phyloP scores from a whole-genome alignment of 1,139 yeast genomes.

The Hyphopichia fennica region DNA sequence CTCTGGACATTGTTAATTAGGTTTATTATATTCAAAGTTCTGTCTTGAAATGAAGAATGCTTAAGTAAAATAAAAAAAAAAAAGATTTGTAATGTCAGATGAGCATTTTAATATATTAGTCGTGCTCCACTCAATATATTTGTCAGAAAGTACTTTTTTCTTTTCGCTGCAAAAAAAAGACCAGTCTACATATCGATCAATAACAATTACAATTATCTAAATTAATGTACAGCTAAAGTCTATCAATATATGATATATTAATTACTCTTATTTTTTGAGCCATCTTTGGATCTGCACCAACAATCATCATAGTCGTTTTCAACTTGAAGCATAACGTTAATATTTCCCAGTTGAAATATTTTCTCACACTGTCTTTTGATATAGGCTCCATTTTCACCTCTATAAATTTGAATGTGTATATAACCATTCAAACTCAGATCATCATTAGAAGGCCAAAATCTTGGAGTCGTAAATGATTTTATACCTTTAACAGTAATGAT shows the following conservation, averaged over 20 bases:
- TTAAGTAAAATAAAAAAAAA: background rate
- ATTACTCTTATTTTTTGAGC: background rate
- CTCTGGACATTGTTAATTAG: slow-evolving; percentile 64
- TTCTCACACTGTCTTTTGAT: slow-evolving; percentile 64
- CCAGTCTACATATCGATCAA: background rate
- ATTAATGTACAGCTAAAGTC: background rate
- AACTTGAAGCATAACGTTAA: slow-evolving; percentile 59
- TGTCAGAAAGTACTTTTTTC: background rate
- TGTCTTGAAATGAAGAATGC: background rate
- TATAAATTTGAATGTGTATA: slow-evolving; percentile 66
- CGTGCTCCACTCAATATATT: no score
- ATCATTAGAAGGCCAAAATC: slow-evolving; percentile 80
- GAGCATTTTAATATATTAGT: background rate
- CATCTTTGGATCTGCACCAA: slow-evolving; percentile 48
- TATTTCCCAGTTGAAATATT: slow-evolving; percentile 28
- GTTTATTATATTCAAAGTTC: background rate
- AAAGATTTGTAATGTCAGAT: background rate
- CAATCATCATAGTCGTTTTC: slow-evolving; percentile 59
- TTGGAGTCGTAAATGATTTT: slow-evolving; percentile 79
- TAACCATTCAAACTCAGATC: slow-evolving; percentile 49
- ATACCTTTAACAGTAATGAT: slow-evolving; percentile 75
- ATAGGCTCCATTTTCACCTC: slow-evolving; percentile 65
- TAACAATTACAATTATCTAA: background rate
- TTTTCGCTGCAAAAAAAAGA: background rate
- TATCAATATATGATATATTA: background rate